Evolutionary conservation across 306 rosid species (phyloP).

Genomic region (Casuarina equisetifolia): DNA sequence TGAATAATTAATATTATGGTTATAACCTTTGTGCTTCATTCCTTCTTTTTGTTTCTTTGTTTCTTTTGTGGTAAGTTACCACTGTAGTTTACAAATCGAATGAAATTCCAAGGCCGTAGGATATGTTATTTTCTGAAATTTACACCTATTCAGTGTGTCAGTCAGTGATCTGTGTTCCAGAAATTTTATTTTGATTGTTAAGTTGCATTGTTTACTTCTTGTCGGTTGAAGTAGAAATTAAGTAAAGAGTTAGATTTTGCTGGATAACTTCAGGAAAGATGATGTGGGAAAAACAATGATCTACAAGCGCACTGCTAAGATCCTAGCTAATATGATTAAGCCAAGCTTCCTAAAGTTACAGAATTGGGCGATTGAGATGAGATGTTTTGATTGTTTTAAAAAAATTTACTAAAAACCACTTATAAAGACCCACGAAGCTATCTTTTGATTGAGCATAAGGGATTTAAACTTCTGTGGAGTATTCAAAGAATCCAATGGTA

Average conservation of each 20-base stretch:
- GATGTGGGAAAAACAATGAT: too few species aligned
- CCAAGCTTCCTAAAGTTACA: too few species aligned
- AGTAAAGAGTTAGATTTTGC: too few species aligned
- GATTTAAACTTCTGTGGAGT: neutral
- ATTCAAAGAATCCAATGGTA: too few species aligned
- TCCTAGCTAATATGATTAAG: too few species aligned
- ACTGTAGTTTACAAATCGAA: neutral
- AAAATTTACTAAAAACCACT: neutral
- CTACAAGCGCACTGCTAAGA: too few species aligned
- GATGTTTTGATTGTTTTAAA: too few species aligned
- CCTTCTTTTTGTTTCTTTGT: too few species aligned
- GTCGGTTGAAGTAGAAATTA: neutral
- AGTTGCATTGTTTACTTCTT: neutral
- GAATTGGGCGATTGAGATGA: too few species aligned
- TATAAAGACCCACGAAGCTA: neutral
- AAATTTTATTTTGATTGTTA: neutral
- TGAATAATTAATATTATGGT: neutral
- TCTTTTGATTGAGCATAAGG: neutral
- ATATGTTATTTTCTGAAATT: neutral
- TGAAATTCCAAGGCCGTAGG: neutral
- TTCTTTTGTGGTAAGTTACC: neutral
- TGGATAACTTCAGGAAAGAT: too few species aligned
- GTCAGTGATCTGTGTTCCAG: neutral
- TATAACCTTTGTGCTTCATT: too few species aligned
- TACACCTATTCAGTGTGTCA: neutral